Evolutionary conservation across 345 rosid genomes (phyloP), one percentile per base, ranked within the genome.

Genomic region (Clarkia xantiana): DNA sequence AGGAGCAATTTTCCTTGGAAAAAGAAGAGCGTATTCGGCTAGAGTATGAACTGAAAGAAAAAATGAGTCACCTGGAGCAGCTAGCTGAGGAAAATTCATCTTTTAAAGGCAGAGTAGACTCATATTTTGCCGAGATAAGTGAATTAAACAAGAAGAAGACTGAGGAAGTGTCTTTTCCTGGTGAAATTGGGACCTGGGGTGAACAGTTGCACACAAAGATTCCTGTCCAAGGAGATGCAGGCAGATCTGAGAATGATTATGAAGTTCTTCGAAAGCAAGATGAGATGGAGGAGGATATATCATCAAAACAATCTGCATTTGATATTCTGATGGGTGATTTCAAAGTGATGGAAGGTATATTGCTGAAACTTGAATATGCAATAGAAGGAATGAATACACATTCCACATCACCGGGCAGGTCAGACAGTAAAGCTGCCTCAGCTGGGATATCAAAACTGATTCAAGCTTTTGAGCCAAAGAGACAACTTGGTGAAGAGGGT

Each of bases 401-500:
- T 50, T 58, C 71, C 15, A 53, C 49, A 13, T 59, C 50, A 23
- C 49, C 62, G 42, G 67, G 48, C 58, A 66, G 56, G 59, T 64
- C 75, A 18, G 66, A 62, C 56, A 56, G 69, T 62, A 74, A 75
- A 71, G 25, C 34, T 29, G 60, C 70, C 42, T 56, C 68, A 20
- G 79, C 81, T 51, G 79, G 55, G 41, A 77, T 85, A 41, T 85
- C 94, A 13, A 78, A 76, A 68, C 55, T 89, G 67, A 85, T 89
- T 71, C 79, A 75, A 56, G 82, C 94, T 44, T 89, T 85, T 40
- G 97, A 89, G 78, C 69, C 79, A 36, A 82, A 75, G 75, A 45
- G 54, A 58, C 84, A 75, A 19, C 36, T 34, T 38, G 81, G 80
- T 50, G 93, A 84, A 52, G 66, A 59, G 2, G 80, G 68, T 58